Conservation (phyloP, 306 rosid species). For the Ormosia semicastrata region DNA sequence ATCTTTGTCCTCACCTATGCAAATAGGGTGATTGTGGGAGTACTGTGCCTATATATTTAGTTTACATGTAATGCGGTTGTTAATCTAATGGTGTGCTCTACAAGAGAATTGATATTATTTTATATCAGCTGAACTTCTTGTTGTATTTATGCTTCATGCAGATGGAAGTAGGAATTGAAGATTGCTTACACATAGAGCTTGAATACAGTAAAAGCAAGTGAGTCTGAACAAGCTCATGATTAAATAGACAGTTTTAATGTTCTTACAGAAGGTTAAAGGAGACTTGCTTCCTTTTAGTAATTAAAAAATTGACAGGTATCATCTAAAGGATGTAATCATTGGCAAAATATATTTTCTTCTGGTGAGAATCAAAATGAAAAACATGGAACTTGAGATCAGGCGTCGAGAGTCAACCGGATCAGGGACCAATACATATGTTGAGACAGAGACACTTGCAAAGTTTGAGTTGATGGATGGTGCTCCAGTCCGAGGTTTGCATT, state of each 20-base stretch:
- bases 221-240: slow-evolving; percentile 5
- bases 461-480: slow-evolving; percentile 99
- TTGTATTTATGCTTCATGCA: slow-evolving; percentile 33
- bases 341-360: slow-evolving; percentile 97
- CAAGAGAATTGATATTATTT: not conserved
- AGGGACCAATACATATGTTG: slow-evolving; percentile 96
- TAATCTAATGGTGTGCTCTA: not conserved
- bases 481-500: slow-evolving; percentile 86
- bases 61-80: not conserved
- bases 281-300: not conserved
- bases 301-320: slow-evolving; percentile 55
- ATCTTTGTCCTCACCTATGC: not conserved
- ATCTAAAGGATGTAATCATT: slow-evolving; percentile 89
- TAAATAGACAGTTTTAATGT: no score
- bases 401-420: slow-evolving; percentile 98
- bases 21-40: not conserved
- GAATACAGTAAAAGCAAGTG: slow-evolving; percentile 90
- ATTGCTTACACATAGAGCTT: slow-evolving; percentile 80
- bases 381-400: slow-evolving; percentile 97
- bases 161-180: slow-evolving; percentile 96
- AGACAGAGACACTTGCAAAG: slow-evolving; percentile 97
- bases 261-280: no score
- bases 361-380: slow-evolving; percentile 97
- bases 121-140: not conserved
- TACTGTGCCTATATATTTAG: not conserved